Evolutionary conservation across 768 basidiomycete species (phyloP).

Genomic region (Tremella mesenterica): DNA sequence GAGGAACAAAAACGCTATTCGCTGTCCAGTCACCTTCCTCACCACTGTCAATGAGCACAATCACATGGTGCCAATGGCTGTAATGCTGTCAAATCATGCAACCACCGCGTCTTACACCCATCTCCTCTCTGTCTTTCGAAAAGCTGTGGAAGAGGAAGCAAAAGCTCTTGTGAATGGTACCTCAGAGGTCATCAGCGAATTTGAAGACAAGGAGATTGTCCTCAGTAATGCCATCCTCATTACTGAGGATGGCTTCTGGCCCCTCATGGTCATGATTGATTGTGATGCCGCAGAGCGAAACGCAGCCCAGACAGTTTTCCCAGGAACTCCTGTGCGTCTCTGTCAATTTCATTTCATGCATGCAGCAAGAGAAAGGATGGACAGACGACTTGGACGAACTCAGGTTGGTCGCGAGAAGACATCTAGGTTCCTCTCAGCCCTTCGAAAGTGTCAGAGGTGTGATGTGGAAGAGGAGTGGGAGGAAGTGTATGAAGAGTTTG

Average conservation of each 20-base stretch:
- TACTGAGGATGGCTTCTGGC: not conserved
- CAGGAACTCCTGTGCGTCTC: not conserved
- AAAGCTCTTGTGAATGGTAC: not conserved
- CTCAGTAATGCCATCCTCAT: not conserved
- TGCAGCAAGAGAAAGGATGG: not conserved
- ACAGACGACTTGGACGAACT: not conserved
- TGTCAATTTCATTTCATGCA: constrained; percentile 15
- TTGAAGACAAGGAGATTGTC: not conserved
- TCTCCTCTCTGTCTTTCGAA: not conserved
- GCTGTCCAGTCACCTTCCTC: constrained; percentile 8
- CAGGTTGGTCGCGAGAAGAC: not conserved
- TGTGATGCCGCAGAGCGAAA: constrained; percentile 3
- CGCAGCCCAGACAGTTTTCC: constrained; percentile 2
- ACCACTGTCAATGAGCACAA: constrained; percentile 2
- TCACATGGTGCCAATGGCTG: constrained; percentile 6
- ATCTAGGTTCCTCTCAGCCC: not conserved
- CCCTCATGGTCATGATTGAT: constrained; percentile 10
- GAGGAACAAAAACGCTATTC: constrained; percentile 10
- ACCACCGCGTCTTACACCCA: not conserved
- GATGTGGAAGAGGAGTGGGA: not conserved
- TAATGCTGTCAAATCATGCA: constrained; percentile 2
- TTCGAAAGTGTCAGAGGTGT: constrained; percentile 8
- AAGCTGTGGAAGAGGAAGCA: not conserved
- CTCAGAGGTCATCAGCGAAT: not conserved
- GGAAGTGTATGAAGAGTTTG: not conserved